These are phyloP conservation scores for Phytophthora litchii DNA, from an alignment of 352 stramenopile species.

Conservation along the genomic window DNA sequence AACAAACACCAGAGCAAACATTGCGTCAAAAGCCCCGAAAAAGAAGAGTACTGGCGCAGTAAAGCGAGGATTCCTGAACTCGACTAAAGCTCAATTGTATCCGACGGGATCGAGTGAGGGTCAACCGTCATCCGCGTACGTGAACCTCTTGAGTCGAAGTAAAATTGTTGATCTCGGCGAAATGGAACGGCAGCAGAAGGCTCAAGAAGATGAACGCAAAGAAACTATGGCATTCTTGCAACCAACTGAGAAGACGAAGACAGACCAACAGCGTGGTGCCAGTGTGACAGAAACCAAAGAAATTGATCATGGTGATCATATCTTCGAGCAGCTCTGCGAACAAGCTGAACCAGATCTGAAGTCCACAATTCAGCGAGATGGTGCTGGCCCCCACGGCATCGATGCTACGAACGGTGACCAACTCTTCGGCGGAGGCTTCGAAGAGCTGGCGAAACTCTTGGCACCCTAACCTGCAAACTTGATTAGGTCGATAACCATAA, in stretches of 20 bases:
- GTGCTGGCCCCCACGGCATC: background rate
- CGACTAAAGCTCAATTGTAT: slow-evolving; percentile 62
- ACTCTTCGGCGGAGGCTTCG: slow-evolving; percentile 56
- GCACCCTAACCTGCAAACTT: slow-evolving; percentile 26
- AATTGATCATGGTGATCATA: slow-evolving; percentile 63
- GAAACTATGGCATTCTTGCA: slow-evolving; percentile 38
- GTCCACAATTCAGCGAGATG: slow-evolving; percentile 9
- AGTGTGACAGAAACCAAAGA: slow-evolving; percentile 28
- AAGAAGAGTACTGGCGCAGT: slow-evolving; percentile 42
- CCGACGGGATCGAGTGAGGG: slow-evolving; percentile 76
- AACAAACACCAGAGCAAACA: slow-evolving; percentile 1
- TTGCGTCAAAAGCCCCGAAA: slow-evolving; percentile 7
- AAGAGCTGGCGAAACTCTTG: slow-evolving; percentile 61
- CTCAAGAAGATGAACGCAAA: slow-evolving; percentile 36
- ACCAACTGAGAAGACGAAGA: slow-evolving; percentile 7
- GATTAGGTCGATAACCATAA: background rate
- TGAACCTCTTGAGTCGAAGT: slow-evolving; percentile 79
- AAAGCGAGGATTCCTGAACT: slow-evolving; percentile 84
- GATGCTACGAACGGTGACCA: slow-evolving; percentile 29
- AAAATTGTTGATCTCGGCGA: slow-evolving; percentile 80
- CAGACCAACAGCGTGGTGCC: slow-evolving; percentile 2
- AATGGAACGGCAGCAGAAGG: slow-evolving; percentile 43
- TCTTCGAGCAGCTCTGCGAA: slow-evolving; percentile 84
- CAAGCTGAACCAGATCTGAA: slow-evolving; percentile 80
- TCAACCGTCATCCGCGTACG: slow-evolving; percentile 66